Conservation (phyloP, 169 alveolate species). For the Plasmodium gonderi region DNA sequence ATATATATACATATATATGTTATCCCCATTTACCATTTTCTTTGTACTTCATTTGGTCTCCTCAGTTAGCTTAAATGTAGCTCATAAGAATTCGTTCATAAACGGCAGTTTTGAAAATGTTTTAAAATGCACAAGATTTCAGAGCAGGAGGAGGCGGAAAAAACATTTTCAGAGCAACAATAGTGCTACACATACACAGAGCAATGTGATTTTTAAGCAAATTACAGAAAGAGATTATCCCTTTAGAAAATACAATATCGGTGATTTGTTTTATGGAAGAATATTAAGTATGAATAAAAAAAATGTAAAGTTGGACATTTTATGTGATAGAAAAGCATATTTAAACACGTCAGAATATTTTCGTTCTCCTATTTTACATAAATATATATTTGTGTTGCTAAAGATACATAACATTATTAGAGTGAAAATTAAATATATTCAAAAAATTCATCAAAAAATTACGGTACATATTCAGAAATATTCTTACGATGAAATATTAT, state of each 20-base stretch:
- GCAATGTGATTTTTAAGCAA: conserved; percentile 40
- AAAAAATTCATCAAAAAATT: conserved; percentile 41
- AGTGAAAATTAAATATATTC: conserved; percentile 35
- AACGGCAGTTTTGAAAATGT: not conserved
- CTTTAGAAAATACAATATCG: conserved; percentile 50
- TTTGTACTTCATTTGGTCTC: not conserved
- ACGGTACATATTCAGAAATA: conserved; percentile 34
- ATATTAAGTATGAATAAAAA: conserved; percentile 30
- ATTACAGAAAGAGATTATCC: conserved; percentile 12
- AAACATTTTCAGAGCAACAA: not conserved
- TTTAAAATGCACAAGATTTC: not conserved
- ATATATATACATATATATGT: not conserved
- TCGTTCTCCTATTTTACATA: not conserved
- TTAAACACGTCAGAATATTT: conserved; percentile 63
- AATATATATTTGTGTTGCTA: conserved; percentile 29
- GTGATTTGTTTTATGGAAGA: conserved; percentile 56
- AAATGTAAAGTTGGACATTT: conserved; percentile 50
- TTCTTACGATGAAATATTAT: conserved; percentile 26
- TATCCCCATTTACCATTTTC: not conserved
- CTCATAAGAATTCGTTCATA: not conserved
- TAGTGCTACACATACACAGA: not conserved
- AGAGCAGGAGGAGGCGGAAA: not conserved
- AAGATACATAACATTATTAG: conserved; percentile 44
- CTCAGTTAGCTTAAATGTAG: not conserved
- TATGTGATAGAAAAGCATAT: conserved; percentile 70